phyloP scores from a whole-genome alignment of 1,284 basidiomycete genomes.

The Ganoderma resinaceum region DNA sequence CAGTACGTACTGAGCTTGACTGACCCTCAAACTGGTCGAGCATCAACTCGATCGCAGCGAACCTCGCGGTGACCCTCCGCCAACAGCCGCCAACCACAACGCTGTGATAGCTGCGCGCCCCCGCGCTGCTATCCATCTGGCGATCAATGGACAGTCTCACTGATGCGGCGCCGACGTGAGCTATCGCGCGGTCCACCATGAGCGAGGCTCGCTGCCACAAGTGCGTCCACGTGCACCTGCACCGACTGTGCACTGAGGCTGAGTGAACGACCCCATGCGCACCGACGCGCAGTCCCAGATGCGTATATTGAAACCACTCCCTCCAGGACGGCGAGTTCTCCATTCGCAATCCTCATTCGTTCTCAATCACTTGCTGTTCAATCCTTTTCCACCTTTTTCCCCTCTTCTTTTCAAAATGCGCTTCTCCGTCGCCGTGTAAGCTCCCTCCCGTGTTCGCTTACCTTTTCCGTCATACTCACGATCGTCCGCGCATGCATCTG shows the following conservation, averaged over 20 bases:
- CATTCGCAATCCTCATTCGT: constrained; percentile 19
- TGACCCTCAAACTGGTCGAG: too few species aligned
- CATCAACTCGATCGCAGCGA: not conserved
- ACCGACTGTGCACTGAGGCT: not conserved
- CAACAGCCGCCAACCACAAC: not conserved
- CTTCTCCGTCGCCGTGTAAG: not conserved
- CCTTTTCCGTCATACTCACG: too few species aligned
- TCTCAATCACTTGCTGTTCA: not conserved
- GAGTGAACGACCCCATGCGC: not conserved
- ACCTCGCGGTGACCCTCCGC: not conserved
- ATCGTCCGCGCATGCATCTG: too few species aligned
- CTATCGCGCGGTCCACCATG: not conserved
- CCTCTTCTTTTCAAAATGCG: not conserved
- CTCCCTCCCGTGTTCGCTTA: too few species aligned
- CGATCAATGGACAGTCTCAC: not conserved
- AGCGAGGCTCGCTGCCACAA: not conserved
- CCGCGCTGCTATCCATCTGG: not conserved
- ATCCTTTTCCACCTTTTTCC: not conserved
- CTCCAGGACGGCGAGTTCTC: not conserved
- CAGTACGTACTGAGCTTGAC: too few species aligned
- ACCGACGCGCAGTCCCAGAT: not conserved
- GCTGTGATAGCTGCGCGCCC: not conserved
- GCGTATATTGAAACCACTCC: not conserved
- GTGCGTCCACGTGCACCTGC: not conserved
- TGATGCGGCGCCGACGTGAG: not conserved